These are phyloP conservation scores for Aspergillus calidoustus DNA, from an alignment of 2,329 filamentous ascomycete genomes.

Conservation along the genomic window DNA sequence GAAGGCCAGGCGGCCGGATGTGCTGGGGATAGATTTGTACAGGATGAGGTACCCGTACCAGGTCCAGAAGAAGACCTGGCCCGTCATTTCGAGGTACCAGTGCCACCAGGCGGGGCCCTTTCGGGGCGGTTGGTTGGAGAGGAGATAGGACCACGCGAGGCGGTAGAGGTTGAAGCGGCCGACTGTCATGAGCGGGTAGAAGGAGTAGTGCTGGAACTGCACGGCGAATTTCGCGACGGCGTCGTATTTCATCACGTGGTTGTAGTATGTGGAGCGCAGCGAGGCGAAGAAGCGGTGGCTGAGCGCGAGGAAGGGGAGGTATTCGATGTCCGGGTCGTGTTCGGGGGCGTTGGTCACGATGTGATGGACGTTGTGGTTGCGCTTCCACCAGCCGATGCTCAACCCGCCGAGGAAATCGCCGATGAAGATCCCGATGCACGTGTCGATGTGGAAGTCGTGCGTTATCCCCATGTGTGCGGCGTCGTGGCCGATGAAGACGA, in stretches of 20 bases:
- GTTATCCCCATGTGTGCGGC: constrained; percentile 96
- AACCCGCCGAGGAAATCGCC: constrained; percentile 86
- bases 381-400: constrained; percentile 95
- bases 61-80: constrained; percentile 78
- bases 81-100: constrained; percentile 73
- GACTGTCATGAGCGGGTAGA: constrained; percentile 78
- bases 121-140: constrained; percentile 69
- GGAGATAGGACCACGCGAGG: constrained; percentile 77
- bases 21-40: constrained; percentile 71
- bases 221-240: constrained; percentile 69
- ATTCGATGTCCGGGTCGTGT: constrained; percentile 92
- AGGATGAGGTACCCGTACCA: constrained; percentile 82
- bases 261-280: constrained; percentile 79
- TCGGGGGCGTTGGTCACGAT: constrained; percentile 93
- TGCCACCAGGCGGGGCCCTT: constrained; percentile 82
- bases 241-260: constrained; percentile 71
- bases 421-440: constrained; percentile 82
- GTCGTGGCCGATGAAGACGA: constrained; percentile 90
- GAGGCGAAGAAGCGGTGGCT: constrained; percentile 77
- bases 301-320: constrained; percentile 86
- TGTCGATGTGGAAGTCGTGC: constrained; percentile 80
- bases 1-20: constrained; percentile 70
- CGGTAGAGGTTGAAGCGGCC: constrained; percentile 86
- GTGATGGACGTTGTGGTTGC: constrained; percentile 93
- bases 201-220: constrained; percentile 74